Conservation (phyloP, 2,329 filamentous ascomycete species). For the Penicillium expansum region DNA sequence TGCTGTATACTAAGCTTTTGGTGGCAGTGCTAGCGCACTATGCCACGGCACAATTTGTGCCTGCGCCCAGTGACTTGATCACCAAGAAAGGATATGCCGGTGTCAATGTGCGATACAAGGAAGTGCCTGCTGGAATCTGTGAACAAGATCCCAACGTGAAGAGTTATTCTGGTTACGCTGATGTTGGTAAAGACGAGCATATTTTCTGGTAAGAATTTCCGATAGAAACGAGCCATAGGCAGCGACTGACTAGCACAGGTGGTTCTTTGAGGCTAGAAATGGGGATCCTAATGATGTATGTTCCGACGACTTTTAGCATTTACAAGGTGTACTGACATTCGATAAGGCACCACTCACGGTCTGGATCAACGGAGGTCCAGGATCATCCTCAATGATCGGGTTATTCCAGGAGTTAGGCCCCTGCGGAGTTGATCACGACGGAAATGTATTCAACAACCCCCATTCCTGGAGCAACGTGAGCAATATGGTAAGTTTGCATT, state of each 20-base stretch:
- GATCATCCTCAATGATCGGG: not conserved
- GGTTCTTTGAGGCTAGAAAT: slow-evolving; percentile 3
- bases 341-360: not conserved
- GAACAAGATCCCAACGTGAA: slow-evolving; percentile 23
- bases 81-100: slow-evolving; percentile 5
- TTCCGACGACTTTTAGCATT: not conserved
- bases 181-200: slow-evolving; percentile 20
- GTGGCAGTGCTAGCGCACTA: not conserved
- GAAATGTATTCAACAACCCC: not conserved
- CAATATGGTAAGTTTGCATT: not conserved
- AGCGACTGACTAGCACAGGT: not conserved
- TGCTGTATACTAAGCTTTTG: not conserved
- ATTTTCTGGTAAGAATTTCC: slow-evolving; percentile 16
- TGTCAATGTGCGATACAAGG: slow-evolving; percentile 19
- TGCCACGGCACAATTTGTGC: not conserved
- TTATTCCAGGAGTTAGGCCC: slow-evolving; percentile 1
- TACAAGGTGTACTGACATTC: not conserved
- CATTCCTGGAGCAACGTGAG: slow-evolving; percentile 2
- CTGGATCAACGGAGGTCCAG: slow-evolving; percentile 2
- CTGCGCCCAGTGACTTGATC: not conserved
- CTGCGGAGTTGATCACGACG: not conserved
- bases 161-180: slow-evolving; percentile 23
- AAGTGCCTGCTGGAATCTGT: slow-evolving; percentile 20
- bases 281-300: slow-evolving; percentile 1
- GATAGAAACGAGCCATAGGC: not conserved